These are phyloP conservation scores for Cyphellophora europaea DNA, from an alignment of 2,329 filamentous ascomycete species.

Conservation along the genomic window DNA sequence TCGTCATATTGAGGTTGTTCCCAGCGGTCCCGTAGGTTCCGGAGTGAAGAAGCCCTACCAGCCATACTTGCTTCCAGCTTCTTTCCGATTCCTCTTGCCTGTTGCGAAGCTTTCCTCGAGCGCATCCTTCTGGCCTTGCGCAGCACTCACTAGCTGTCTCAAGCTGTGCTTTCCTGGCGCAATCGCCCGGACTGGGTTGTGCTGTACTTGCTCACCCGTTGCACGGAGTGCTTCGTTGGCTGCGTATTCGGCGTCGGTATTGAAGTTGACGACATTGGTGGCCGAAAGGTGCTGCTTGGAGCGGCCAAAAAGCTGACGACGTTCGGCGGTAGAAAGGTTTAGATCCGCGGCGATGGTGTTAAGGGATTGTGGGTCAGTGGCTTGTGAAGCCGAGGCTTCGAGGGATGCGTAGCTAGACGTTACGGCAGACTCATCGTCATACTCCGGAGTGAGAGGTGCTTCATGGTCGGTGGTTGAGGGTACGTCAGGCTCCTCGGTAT, in stretches of 20 bases:
- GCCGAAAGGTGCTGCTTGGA: conserved; percentile 24
- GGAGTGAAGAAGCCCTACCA: no score
- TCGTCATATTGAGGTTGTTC: no score
- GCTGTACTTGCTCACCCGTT: conserved; percentile 57
- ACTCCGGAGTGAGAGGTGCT: no score
- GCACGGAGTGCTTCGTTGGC: conserved; percentile 71
- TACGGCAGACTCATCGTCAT: no score
- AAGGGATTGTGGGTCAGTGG: conserved; percentile 47
- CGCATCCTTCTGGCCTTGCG: conserved; percentile 72
- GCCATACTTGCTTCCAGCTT: conserved; percentile 75
- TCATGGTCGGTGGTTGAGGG: no score
- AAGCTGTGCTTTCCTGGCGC: conserved; percentile 84
- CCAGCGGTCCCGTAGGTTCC: no score
- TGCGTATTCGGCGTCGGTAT: conserved; percentile 78
- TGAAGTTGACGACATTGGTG: conserved; percentile 67
- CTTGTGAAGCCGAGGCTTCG: no score
- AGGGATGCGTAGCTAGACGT: no score
- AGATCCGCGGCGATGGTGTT: conserved; percentile 65
- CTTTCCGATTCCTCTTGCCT: conserved; percentile 67
- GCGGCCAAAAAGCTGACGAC: conserved; percentile 79
- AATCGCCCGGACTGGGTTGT: conserved; percentile 75
- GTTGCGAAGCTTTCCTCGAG: conserved; percentile 86
- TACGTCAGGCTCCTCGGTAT: no score
- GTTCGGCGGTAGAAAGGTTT: conserved; percentile 66
- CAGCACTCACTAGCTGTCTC: conserved; percentile 76